These are phyloP conservation scores for Fusarium ambrosium DNA, from an alignment of 2,329 filamentous ascomycete species.

Conservation along the genomic window DNA sequence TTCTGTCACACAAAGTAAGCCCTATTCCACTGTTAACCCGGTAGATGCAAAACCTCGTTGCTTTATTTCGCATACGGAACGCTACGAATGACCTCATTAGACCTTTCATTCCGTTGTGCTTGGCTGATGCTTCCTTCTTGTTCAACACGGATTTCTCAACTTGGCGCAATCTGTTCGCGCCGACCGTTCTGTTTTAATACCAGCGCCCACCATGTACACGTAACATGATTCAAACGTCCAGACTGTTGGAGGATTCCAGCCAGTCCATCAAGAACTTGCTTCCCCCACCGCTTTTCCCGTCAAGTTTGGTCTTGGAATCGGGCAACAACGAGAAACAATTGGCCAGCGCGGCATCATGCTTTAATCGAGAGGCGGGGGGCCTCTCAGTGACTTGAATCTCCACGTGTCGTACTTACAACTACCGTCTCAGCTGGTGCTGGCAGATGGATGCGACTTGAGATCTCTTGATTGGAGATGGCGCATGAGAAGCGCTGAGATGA, in stretches of 20 bases:
- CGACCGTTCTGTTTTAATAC: not conserved
- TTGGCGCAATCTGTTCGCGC: not conserved
- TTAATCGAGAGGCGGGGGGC: slow-evolving; percentile 31
- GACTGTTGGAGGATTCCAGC: not conserved
- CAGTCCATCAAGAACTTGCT: not conserved
- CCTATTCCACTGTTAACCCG: no score
- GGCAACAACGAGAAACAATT: slow-evolving; percentile 24
- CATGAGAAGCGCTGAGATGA: not conserved
- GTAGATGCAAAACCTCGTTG: no score
- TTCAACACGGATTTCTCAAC: not conserved
- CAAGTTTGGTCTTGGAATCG: slow-evolving; percentile 19
- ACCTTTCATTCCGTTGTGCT: not conserved
- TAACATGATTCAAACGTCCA: slow-evolving; percentile 18
- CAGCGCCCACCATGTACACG: not conserved
- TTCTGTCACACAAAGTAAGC: no score
- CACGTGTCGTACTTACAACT: slow-evolving; percentile 30
- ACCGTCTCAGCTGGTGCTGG: slow-evolving; percentile 8
- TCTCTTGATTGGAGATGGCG: slow-evolving; percentile 15
- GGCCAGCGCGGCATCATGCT: slow-evolving; percentile 17
- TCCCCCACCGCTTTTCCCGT: slow-evolving; percentile 9
- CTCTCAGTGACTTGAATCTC: slow-evolving; percentile 14
- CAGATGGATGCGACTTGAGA: not conserved
- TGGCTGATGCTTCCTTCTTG: not conserved
- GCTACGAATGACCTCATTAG: not conserved
- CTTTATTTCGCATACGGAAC: no score